Percentiles rank a stretch among this genome's conserved stretches.
Evolutionary conservation across 2,329 filamentous ascomycete genomes (phyloP).

Genomic region (Triangularia verruculosa): DNA sequence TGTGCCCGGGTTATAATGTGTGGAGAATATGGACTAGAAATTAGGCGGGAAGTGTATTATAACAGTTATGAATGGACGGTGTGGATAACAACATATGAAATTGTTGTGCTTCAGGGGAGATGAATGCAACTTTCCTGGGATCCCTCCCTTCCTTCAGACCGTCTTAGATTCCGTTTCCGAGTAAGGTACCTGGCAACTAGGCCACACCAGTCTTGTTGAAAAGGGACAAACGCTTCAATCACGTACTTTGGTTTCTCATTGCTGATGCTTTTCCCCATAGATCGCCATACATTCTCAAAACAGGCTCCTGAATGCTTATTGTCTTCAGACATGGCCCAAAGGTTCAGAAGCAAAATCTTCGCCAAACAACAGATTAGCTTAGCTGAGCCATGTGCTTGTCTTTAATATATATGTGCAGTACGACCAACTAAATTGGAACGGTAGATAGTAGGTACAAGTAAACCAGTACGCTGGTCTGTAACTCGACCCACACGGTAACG

Average conservation of each 20-base stretch:
- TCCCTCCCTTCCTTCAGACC: background rate
- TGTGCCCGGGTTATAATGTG: constrained; percentile 53
- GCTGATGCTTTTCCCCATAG: background rate
- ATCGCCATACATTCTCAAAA: no score
- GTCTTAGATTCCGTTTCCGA: background rate
- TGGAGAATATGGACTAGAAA: background rate
- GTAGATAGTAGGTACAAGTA: no score
- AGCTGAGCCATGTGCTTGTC: no score
- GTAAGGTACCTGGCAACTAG: background rate
- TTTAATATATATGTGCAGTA: no score
- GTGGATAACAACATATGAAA: background rate
- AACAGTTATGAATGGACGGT: background rate
- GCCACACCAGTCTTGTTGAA: background rate
- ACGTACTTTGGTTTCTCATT: no score
- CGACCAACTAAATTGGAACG: no score
- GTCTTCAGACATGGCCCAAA: no score
- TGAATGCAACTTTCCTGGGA: background rate
- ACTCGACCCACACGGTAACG: no score
- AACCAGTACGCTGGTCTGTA: no score
- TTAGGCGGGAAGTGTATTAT: background rate
- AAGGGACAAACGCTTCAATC: background rate
- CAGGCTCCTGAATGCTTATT: no score
- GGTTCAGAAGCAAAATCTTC: no score
- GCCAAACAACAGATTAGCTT: no score
- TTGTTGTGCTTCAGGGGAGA: background rate